A percentile compares a stretch with the other conserved stretches of the same genome.
Evolutionary conservation across 306 rosid genomes (phyloP).

Genomic region (Dryas drummondii): DNA sequence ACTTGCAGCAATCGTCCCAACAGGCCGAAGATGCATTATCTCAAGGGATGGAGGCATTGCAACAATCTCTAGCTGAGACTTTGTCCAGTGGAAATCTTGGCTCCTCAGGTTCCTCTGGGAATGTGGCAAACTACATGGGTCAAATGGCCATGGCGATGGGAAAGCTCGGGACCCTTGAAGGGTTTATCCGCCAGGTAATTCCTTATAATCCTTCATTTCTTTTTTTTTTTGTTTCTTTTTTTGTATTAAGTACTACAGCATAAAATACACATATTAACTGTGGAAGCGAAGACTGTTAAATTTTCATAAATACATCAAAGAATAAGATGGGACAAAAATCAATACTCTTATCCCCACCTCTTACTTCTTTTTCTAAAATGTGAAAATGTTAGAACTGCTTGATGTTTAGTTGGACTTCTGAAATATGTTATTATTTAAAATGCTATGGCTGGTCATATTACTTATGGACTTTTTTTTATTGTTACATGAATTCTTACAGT

Average conservation of each 20-base stretch:
- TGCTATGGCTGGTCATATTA: neutral
- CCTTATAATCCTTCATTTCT: neutral
- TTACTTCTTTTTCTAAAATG: neutral
- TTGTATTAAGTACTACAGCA: neutral
- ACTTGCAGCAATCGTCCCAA: constrained; percentile 93
- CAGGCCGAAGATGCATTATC: constrained; percentile 99
- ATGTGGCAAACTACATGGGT: constrained; percentile 95
- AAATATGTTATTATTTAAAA: neutral
- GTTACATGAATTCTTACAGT: neutral
- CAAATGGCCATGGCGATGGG: constrained; percentile 99
- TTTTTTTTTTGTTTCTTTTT: neutral
- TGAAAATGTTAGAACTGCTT: neutral
- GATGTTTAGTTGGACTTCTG: neutral
- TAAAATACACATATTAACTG: neutral
- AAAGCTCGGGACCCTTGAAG: constrained; percentile 90
- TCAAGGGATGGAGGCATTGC: constrained; percentile 98
- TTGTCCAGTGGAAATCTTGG: constrained; percentile 70
- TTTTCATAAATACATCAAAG: neutral
- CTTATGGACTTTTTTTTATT: neutral
- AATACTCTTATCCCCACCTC: neutral
- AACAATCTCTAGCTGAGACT: constrained; percentile 88
- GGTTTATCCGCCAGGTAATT: constrained; percentile 85
- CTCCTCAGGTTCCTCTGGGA: constrained; percentile 81
- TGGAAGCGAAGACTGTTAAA: neutral
- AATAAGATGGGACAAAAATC: neutral